phyloP scores from a whole-genome alignment of 1,284 basidiomycete species.

The Malassezia nana region DNA sequence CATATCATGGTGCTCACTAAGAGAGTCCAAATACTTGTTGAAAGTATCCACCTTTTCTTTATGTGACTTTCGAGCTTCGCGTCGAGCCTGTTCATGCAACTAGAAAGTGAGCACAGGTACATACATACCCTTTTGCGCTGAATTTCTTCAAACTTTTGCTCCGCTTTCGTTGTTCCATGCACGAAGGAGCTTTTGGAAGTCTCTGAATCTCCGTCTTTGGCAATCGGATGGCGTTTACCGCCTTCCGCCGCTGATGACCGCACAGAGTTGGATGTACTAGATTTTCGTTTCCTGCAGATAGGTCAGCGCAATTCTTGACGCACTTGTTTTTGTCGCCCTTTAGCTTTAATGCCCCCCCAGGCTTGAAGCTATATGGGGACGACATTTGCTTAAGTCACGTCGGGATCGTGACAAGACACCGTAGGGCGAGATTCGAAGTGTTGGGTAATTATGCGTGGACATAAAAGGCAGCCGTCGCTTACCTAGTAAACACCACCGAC shows the following conservation, averaged over 20 bases:
- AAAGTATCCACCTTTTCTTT: conserved; percentile 81
- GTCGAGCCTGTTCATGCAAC: conserved; percentile 56
- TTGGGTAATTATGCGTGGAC: conserved; percentile 1
- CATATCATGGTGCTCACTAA: conserved; percentile 87
- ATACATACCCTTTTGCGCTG: conserved; percentile 67
- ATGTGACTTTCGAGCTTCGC: conserved; percentile 74
- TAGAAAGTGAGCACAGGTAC: background rate
- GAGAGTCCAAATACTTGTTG: conserved; percentile 73
- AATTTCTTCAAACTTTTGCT: conserved; percentile 75
- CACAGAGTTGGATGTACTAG: background rate
- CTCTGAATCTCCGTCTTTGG: background rate
- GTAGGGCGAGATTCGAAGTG: background rate
- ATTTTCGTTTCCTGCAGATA: conserved; percentile 20
- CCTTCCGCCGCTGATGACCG: background rate
- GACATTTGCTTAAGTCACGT: conserved; percentile 7
- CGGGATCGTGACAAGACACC: background rate
- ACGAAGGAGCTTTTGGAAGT: background rate
- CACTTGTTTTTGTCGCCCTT: conserved; percentile 18
- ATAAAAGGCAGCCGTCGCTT: background rate
- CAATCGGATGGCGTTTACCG: background rate
- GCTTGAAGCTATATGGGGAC: conserved; percentile 35
- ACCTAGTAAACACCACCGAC: background rate
- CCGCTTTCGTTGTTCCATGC: conserved; percentile 70
- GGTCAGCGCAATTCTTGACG: background rate
- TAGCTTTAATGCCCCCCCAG: conserved; percentile 43